Conservation (phyloP, 2,329 filamentous ascomycete genomes). For the Hymenoscyphus infarciens region DNA sequence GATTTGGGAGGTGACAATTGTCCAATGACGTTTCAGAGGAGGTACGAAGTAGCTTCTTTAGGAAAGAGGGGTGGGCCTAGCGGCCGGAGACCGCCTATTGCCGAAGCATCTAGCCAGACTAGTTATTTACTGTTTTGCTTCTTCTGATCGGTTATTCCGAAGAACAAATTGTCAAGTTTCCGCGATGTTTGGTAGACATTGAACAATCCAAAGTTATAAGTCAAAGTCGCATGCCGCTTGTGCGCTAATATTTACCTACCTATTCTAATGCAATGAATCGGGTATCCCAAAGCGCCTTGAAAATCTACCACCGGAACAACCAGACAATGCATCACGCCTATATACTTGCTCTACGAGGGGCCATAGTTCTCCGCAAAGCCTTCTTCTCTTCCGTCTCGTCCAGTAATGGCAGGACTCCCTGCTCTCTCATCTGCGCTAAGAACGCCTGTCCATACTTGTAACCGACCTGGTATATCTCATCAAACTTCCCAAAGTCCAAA, state of each 20-base stretch:
- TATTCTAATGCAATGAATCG: conserved; percentile 6
- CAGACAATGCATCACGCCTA: conserved; percentile 34
- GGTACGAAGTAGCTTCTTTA: conserved; percentile 3
- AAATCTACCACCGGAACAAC: conserved; percentile 5
- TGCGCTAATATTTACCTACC: conserved; percentile 3
- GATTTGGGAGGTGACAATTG: background rate
- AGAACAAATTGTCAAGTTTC: background rate
- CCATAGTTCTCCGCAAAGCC: conserved; percentile 73
- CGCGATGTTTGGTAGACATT: background rate
- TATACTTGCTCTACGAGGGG: conserved; percentile 74
- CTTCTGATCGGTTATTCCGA: no score
- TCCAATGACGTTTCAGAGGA: no score
- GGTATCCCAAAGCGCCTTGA: conserved; percentile 14
- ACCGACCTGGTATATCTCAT: conserved; percentile 90
- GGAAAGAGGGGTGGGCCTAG: conserved; percentile 2
- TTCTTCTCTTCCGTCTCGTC: conserved; percentile 76
- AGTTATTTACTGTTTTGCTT: no score
- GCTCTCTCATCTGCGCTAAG: conserved; percentile 69
- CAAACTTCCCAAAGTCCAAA: conserved; percentile 94
- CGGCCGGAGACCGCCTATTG: background rate
- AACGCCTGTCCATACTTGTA: conserved; percentile 83
- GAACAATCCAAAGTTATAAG: background rate
- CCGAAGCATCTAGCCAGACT: no score
- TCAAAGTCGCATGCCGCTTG: background rate
- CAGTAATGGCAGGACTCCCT: conserved; percentile 68